Base-by-base conservation (phyloP, 257 asterid species). In the Solanum pinnatisectum region DNA sequence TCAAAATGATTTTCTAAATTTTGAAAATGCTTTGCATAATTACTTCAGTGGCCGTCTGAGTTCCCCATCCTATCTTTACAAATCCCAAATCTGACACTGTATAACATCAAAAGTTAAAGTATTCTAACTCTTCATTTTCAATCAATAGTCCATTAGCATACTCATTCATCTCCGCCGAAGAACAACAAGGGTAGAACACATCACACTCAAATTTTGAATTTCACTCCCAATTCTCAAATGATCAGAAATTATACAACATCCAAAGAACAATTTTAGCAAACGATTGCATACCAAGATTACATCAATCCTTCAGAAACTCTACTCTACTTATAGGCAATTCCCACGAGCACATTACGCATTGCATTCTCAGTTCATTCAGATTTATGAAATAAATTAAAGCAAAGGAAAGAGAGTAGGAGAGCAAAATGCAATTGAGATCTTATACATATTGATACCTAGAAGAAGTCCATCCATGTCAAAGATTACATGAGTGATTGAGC, bases 401-500 rank as follows among this genome's bases (percentile, higher is more conserved):
- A 36, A 16, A 35, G 14, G 20, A 91, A 27, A 56, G 8, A 35
- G 14, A 33, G 9, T 20, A 25, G 22, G 74, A 68, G 37, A 68
- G 36, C 20, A 68, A 68, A 68, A 27, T 68, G 22, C 74, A 40
- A 14, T 36, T 27, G 59, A 42, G 35, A 42, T 39, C 10, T 59
- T 39, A 20, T 23, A 46, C 12, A 40, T 30, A n/a, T 30, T 30
- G 86, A 90, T 78, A 97, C 99, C 99, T 23, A 97, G 94, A 86
- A 96, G 92, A 87, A 97, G 99, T 42, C 99, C 99, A 84, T 97
- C 99, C 99, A 96, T 97, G 91, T 97, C 99, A 91, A 97, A 97
- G 88, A 96, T 93, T 36, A 97, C 96, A 89, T 95, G 98, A 90
- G 96, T 96, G 86, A 95, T 93, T 33, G 95, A 72, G 39, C 92